A percentile compares a stretch with the other conserved stretches of the same genome.
phyloP scores from a whole-genome alignment of 257 asterid species.

The Prunella vulgaris region DNA sequence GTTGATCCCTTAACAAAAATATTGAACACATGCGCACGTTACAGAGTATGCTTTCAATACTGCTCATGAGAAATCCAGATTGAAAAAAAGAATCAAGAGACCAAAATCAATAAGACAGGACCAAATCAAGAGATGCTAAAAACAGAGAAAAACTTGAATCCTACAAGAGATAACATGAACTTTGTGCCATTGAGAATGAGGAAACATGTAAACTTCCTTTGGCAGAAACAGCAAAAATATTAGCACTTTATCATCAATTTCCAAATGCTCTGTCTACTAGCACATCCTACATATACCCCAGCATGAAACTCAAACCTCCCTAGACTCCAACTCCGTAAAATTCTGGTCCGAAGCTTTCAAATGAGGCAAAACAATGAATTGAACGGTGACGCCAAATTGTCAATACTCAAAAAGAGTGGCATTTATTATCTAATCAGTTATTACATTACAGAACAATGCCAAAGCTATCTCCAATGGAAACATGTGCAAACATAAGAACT shows the following conservation, averaged over 20 bases:
- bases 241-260: background rate
- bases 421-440: background rate
- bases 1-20: conserved; percentile 12
- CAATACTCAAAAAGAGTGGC: background rate
- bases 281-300: background rate
- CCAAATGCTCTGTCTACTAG: background rate
- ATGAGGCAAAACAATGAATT: background rate
- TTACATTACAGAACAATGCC: background rate
- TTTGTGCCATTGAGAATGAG: background rate
- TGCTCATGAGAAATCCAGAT: background rate
- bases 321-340: background rate
- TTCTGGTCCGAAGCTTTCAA: background rate
- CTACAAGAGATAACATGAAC: too few relatives aligned
- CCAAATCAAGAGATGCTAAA: background rate
- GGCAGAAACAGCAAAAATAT: background rate
- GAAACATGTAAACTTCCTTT: background rate
- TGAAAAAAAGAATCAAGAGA: conserved; percentile 17
- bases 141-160: background rate
- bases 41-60: background rate
- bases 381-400: background rate
- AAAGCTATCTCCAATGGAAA: background rate
- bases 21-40: background rate
- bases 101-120: background rate
- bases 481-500: background rate
- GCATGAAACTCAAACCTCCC: background rate